Base-by-base conservation (phyloP, 1,139 yeast species). In the Pichia sp. region DNA sequence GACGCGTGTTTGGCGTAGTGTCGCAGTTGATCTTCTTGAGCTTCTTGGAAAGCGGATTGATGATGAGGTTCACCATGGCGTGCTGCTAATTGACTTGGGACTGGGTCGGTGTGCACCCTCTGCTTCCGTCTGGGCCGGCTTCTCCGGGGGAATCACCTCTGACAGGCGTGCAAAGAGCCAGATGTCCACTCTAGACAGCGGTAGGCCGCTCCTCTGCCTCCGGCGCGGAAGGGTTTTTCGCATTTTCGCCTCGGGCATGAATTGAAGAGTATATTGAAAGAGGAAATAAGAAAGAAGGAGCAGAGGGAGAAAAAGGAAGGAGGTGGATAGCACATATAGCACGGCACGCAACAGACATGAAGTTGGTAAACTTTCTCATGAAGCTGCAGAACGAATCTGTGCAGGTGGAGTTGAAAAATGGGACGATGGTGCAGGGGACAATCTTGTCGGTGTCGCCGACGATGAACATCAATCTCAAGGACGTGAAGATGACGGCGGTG, bases 381-480 rank as follows among this genome's bases (percentile, higher is more conserved):
- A 92, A 90, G 66, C 75, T 93, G 62, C 83, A 87, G 48, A 85
- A 84, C 59, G 98, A 92, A 71, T 84, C 92, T 47, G 93, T 93
- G 7, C 93, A 95, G 53, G 89, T 93, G 30, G 99, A 93, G 68
- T 76, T 93, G 66, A 93, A 93, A 70, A 90, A 93, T 70, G 98
- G 98, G 36, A 82, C 90, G 0, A 75, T 84, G 8, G 77, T 85
- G 2, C 76, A 84, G 59, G 92, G 92, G 0, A 81, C 87, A 0
- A 72, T 93, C 45, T 80, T 88, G 47, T 82, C 92, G 6, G 96
- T 95, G 46, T 79, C 96, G 5, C 97, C 97, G 38, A 82, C 88
- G 62, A 93, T 93, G 99, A 93, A 93, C 72, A 84, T 95, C 47
- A 84, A 92, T 5, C 72, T 93, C 62, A 85, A 88, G 62, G 88